Evolutionary conservation across 1,139 yeast genomes (phyloP).

Genomic region (Geotrichum restrictum): DNA sequence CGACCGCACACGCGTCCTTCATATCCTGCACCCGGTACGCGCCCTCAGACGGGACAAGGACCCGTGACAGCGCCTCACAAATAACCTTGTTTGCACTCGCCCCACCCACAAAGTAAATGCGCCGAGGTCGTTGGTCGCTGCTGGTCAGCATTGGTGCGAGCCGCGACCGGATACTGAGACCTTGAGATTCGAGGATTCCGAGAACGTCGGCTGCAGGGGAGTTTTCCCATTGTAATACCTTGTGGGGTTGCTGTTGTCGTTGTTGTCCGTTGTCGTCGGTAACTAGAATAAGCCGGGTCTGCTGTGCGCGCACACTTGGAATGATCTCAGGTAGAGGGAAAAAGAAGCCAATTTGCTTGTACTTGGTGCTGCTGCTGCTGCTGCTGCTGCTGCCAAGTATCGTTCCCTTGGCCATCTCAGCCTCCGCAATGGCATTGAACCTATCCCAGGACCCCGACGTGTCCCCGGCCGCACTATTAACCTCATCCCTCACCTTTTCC

Average conservation of each 20-base stretch:
- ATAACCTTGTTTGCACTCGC: conserved; percentile 71
- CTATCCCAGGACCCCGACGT: conserved; percentile 49
- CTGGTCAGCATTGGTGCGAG: conserved; percentile 64
- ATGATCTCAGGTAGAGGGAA: conserved; percentile 88
- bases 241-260: too few relatives aligned
- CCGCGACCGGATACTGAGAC: conserved; percentile 75
- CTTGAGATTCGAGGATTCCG: conserved; percentile 81
- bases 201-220: conserved; percentile 49
- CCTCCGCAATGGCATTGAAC: conserved; percentile 49
- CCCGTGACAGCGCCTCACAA: conserved; percentile 62
- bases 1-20: conserved; percentile 88
- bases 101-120: conserved; percentile 83
- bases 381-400: conserved; percentile 3
- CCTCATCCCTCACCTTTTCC: conserved; percentile 63
- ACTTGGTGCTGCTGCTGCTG: not conserved
- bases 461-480: conserved; percentile 41
- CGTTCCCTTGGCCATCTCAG: conserved; percentile 30
- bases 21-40: conserved; percentile 64
- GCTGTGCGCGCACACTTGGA: conserved; percentile 42
- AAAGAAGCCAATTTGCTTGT: conserved; percentile 62
- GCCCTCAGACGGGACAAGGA: conserved; percentile 61
- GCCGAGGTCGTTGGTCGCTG: conserved; percentile 51
- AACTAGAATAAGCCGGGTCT: conserved; percentile 7
- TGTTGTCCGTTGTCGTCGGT: not conserved
- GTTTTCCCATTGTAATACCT: not conserved